A percentile compares a stretch with the other conserved stretches of the same genome.
These are phyloP conservation scores for Sesbania bispinosa DNA, from an alignment of 306 rosid species.

Conservation along the genomic window DNA sequence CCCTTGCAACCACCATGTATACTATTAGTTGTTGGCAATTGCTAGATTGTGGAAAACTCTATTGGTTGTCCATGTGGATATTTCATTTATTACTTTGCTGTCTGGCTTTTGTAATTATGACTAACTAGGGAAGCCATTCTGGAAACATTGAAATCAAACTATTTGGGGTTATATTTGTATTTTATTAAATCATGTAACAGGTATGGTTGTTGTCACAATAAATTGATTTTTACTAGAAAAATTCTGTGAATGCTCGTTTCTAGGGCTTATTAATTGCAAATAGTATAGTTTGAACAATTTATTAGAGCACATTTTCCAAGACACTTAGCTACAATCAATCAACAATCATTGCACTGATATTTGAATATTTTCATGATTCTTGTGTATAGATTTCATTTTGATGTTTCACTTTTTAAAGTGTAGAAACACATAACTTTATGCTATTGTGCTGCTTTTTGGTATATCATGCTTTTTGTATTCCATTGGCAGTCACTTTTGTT, in stretches of 20 bases:
- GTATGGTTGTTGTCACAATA: neutral
- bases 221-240: neutral
- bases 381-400: neutral
- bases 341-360: constrained; percentile 10
- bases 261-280: neutral
- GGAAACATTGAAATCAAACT: neutral
- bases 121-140: neutral
- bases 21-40: neutral
- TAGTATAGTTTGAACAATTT: neutral
- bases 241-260: constrained; percentile 6
- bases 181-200: neutral
- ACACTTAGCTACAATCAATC: neutral
- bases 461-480: neutral
- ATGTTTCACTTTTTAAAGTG: neutral
- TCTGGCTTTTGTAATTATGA: neutral
- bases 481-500: neutral
- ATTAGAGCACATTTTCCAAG: neutral
- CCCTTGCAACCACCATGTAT: too few species aligned
- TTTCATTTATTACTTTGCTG: neutral
- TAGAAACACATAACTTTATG: neutral
- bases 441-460: neutral
- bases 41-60: neutral
- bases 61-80: neutral
- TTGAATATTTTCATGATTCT: neutral
- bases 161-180: neutral